Conservation (phyloP, 164 flowering plant species). For the Tetrastigma voinierianum region DNA sequence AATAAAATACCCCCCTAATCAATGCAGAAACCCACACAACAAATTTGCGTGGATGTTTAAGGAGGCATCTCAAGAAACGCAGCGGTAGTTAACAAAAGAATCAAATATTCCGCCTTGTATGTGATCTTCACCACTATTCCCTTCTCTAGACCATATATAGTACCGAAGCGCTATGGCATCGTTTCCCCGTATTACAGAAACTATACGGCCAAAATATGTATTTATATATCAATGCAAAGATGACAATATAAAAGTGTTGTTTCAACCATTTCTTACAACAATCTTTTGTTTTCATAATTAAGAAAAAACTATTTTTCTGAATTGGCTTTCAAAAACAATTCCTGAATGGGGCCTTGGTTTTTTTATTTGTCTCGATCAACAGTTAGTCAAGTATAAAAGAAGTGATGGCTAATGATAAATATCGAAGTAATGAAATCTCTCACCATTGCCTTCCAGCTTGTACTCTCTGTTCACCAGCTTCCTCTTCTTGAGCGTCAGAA, state of each 20-base stretch:
- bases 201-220: slow-evolving; percentile 5
- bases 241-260: too few relatives aligned
- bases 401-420: too few relatives aligned
- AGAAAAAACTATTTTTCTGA: background rate
- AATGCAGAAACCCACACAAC: too few relatives aligned
- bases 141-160: slow-evolving; percentile 34
- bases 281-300: background rate
- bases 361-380: too few relatives aligned
- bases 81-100: slow-evolving; percentile 21
- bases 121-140: slow-evolving; percentile 25
- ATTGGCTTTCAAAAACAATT: too few relatives aligned
- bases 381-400: background rate
- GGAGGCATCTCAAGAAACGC: slow-evolving; percentile 14
- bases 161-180: slow-evolving; percentile 28
- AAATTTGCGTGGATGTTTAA: too few relatives aligned
- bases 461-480: slow-evolving; percentile 19
- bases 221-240: too few relatives aligned
- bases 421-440: too few relatives aligned
- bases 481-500: slow-evolving; percentile 24
- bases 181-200: slow-evolving; percentile 13
- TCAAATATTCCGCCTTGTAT: slow-evolving; percentile 9
- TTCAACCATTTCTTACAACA: too few relatives aligned
- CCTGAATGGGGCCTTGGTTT: too few relatives aligned
- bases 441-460: slow-evolving; percentile 25
- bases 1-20: too few relatives aligned